Evolutionary conservation across 306 rosid genomes (phyloP).

Genomic region (Rosa rugosa): DNA sequence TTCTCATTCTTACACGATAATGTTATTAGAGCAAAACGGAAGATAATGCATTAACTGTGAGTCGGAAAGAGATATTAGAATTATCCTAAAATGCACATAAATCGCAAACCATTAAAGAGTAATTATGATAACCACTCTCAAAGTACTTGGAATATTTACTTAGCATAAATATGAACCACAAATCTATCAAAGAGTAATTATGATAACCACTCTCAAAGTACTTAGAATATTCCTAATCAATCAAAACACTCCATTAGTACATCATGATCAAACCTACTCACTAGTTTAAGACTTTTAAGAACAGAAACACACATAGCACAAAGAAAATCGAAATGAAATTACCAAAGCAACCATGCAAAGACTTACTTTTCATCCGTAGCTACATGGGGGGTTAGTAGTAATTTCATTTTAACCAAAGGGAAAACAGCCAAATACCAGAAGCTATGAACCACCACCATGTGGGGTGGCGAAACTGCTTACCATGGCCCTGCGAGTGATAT

Average conservation of each 20-base stretch:
- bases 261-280: conserved; percentile 6
- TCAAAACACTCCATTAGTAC: neutral
- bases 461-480: conserved; percentile 45
- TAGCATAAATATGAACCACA: neutral
- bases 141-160: neutral
- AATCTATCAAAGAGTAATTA: neutral
- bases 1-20: neutral
- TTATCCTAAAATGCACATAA: neutral
- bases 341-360: conserved; percentile 7
- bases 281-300: neutral
- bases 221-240: neutral
- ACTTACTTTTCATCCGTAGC: neutral
- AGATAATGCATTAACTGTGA: no score
- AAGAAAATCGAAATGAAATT: neutral
- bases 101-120: neutral
- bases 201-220: neutral
- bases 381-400: neutral
- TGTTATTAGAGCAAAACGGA: no score
- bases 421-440: conserved; percentile 12
- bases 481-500: conserved; percentile 36
- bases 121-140: neutral
- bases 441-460: conserved; percentile 27
- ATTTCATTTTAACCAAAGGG: neutral
- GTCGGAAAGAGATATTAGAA: no score
- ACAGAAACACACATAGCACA: neutral